Conservation (phyloP, 2,329 filamentous ascomycete species). For the Diaporthe citri region DNA sequence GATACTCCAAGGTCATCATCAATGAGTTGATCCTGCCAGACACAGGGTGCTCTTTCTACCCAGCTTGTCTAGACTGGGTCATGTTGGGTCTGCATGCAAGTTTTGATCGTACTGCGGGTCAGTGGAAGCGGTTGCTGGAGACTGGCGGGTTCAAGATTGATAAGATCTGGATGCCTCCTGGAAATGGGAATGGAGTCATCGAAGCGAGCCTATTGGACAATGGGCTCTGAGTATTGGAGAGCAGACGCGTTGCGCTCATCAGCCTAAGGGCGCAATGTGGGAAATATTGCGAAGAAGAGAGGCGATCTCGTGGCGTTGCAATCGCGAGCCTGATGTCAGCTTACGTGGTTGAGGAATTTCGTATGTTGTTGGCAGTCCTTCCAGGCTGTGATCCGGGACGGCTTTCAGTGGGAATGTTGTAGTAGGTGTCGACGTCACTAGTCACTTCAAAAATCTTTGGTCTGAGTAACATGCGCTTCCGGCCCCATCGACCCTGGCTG, state of each 20-base stretch:
- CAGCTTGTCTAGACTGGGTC: background rate
- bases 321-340: background rate
- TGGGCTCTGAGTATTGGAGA: background rate
- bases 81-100: constrained; percentile 14
- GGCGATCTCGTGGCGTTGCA: background rate
- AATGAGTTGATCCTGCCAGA: constrained; percentile 2
- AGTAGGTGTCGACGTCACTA: too few species aligned
- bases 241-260: too few species aligned
- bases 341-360: background rate
- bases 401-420: background rate
- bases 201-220: background rate
- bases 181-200: constrained; percentile 9
- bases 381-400: background rate
- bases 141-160: constrained; percentile 8
- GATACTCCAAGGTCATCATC: background rate
- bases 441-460: too few species aligned
- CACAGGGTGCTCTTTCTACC: background rate
- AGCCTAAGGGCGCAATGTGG: background rate
- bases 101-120: background rate
- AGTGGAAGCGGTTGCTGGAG: constrained; percentile 12
- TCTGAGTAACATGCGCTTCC: too few species aligned
- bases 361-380: background rate
- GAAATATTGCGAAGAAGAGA: background rate
- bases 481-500: background rate
- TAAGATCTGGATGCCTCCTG: constrained; percentile 1